These are phyloP conservation scores for Schwanniomyces vanrijiae DNA, from an alignment of 805 yeast genomes.

Conservation along the genomic window DNA sequence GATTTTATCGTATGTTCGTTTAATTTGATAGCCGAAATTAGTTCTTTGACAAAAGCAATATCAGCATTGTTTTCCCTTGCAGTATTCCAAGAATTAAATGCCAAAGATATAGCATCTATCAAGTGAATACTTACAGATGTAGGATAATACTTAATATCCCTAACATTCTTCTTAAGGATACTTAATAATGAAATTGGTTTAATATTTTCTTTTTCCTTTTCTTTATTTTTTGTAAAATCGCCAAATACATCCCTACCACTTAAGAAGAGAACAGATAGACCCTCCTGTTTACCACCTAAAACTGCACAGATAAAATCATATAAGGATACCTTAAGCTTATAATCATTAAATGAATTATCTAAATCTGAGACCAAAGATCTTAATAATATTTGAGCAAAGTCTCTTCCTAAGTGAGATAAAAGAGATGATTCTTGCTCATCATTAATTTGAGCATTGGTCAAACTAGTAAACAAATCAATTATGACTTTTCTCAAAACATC, in stretches of 20 bases:
- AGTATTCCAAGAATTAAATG: conserved; percentile 77
- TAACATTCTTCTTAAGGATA: conserved; percentile 55
- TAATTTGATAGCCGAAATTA: conserved; percentile 35
- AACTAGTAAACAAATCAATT: conserved; percentile 53
- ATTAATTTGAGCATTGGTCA: conserved; percentile 58
- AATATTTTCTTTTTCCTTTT: conserved; percentile 18
- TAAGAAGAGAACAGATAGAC: conserved; percentile 67
- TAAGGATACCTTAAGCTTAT: conserved; percentile 50
- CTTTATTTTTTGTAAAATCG: conserved; percentile 20
- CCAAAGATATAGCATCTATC: conserved; percentile 69
- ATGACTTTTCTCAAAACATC: conserved; percentile 49
- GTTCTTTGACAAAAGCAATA: conserved; percentile 41
- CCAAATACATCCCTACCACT: conserved; percentile 57
- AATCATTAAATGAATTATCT: conserved; percentile 53
- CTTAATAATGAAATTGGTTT: conserved; percentile 46
- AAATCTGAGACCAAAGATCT: conserved; percentile 62
- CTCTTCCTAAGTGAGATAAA: conserved; percentile 75
- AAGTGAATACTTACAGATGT: conserved; percentile 64
- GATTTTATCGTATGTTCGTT: conserved; percentile 13
- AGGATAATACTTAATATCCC: conserved; percentile 55
- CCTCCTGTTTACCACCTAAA: conserved; percentile 73
- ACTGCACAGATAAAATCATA: conserved; percentile 68
- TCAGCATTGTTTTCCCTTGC: conserved; percentile 55
- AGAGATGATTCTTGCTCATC: conserved; percentile 69
- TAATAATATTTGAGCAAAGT: conserved; percentile 58